phyloP scores from a whole-genome alignment of 2,329 filamentous ascomycete genomes.

The Harringtonia lauricola region DNA sequence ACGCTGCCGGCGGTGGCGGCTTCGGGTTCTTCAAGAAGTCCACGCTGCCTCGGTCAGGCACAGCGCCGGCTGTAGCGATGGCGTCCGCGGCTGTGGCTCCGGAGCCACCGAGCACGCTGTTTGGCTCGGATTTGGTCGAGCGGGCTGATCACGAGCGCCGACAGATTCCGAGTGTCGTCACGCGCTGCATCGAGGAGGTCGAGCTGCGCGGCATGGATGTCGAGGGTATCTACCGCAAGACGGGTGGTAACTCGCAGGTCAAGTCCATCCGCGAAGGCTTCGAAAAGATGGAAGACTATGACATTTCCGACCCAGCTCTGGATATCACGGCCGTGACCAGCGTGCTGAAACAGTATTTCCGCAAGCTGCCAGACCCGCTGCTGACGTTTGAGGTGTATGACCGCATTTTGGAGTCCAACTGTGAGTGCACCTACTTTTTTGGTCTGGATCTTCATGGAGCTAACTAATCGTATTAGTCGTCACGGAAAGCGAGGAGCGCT shows the following conservation, averaged over 20 bases:
- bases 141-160: constrained; percentile 81
- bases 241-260: constrained; percentile 82
- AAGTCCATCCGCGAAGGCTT: constrained; percentile 87
- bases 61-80: constrained; percentile 21
- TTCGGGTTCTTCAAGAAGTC: constrained; percentile 61
- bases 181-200: constrained; percentile 91
- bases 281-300: constrained; percentile 73
- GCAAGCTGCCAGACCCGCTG: constrained; percentile 78
- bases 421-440: constrained; percentile 35
- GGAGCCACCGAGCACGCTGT: constrained; percentile 53
- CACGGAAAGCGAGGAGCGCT: constrained; percentile 54
- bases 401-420: constrained; percentile 67
- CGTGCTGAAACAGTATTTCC: constrained; percentile 94
- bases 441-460: neutral
- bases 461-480: constrained; percentile 38
- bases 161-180: constrained; percentile 82
- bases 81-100: constrained; percentile 13
- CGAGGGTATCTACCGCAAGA: constrained; percentile 97
- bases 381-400: constrained; percentile 93
- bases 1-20: constrained; percentile 36
- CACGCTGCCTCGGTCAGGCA: constrained; percentile 39
- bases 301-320: constrained; percentile 85
- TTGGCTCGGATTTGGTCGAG: constrained; percentile 80
- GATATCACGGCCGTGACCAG: constrained; percentile 96
- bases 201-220: constrained; percentile 94